Base-by-base conservation (phyloP, 1,284 basidiomycete species). In the Marasmius sp. region DNA sequence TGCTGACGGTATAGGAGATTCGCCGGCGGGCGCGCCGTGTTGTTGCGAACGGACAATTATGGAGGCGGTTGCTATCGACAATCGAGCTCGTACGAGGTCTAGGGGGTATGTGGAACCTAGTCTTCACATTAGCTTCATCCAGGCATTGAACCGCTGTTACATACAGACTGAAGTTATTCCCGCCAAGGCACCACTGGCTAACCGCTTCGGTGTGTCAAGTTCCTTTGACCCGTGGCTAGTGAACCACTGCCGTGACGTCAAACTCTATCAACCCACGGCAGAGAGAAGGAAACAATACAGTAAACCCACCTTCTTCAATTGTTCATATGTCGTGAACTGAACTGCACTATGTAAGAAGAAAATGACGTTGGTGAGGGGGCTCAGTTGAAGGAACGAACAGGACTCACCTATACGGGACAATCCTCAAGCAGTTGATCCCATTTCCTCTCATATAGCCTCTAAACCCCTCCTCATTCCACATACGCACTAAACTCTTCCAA, bases 391-490 rank as follows among this genome's bases (percentile, higher is more conserved):
- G 59, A 64, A 8, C 10, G 34, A 12, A 53, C n/a, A 36, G 41
- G 60, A 69, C 77, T 66, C 67, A 84, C 84, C 83, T 88, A 68
- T 91, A 91, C 48, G 90, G 90, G 61, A 94, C 86, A 67, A 95
- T 95, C 59, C 95, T 85, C 66, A 97, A 73, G 74, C 95, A 97
- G 74, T 98, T 98, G 73, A 97, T 93, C 14, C 94, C 95, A 71
- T 92, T 93, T 14, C 91, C 91, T 67, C 94, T 84, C 94, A 97
- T 96, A 74, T 88, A 95, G 3, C 96, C 96, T 68, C 78, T 84
- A 74, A 95, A 91, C 1, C 95, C 96, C 75, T 98, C 96, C 72
- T 97, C 94, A 67, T 81, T 80, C 92, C 93, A 97, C 89, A 97
- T 97, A 61, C 94, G 85, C 53, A 83, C 79, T 51, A 96, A 81